Percentiles rank a stretch among this genome's conserved stretches.
Evolutionary conservation across 768 basidiomycete species (phyloP).

Genomic region (Termitomyces titanicus): DNA sequence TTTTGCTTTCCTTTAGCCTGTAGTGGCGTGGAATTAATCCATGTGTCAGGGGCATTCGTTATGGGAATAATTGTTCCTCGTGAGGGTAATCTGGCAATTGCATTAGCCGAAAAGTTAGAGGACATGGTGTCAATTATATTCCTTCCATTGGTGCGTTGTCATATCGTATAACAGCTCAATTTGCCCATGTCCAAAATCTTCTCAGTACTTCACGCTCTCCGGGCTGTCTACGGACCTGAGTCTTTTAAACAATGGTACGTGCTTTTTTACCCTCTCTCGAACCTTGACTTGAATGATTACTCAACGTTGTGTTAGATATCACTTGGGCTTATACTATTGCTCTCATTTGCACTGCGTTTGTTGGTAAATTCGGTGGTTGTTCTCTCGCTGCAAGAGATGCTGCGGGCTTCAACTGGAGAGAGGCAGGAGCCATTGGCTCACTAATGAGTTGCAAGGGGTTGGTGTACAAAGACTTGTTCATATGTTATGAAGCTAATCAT

Average conservation of each 20-base stretch:
- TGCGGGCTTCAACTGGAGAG: conserved; percentile 78
- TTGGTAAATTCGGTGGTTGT: conserved; percentile 89
- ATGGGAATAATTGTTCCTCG: conserved; percentile 81
- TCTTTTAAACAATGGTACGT: too few relatives aligned
- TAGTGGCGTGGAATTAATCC: neutral
- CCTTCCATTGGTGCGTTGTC: conserved; percentile 62
- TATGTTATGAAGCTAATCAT: neutral
- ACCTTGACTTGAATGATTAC: neutral
- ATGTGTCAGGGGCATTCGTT: conserved; percentile 68
- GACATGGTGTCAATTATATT: conserved; percentile 92
- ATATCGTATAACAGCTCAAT: conserved; percentile 2
- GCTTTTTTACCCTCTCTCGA: too few relatives aligned
- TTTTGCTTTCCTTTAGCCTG: neutral
- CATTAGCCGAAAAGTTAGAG: conserved; percentile 93
- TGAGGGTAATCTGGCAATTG: conserved; percentile 81
- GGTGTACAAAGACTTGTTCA: conserved; percentile 7
- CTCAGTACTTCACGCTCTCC: conserved; percentile 75
- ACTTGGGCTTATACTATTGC: conserved; percentile 89
- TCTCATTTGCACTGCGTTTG: conserved; percentile 74
- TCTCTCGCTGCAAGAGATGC: conserved; percentile 58
- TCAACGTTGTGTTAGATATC: conserved; percentile 38
- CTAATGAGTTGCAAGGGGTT: conserved; percentile 97
- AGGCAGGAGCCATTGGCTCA: conserved; percentile 80
- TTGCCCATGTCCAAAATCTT: neutral
- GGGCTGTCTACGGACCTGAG: too few relatives aligned